Conservation (phyloP, 2,329 filamentous ascomycete species). For the Chaetomiaceae sp. region DNA sequence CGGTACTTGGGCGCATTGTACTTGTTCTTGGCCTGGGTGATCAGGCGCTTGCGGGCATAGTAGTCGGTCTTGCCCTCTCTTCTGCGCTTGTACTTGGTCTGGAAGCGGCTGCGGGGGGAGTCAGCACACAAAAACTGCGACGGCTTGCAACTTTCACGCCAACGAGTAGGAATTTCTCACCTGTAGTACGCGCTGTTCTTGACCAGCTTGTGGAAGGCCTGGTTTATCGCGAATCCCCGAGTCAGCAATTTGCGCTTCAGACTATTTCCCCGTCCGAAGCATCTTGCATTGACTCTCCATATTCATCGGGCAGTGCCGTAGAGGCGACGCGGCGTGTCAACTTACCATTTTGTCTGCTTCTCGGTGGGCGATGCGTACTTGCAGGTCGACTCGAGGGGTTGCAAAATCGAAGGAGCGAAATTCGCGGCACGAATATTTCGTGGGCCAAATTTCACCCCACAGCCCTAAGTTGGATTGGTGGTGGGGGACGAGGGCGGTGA, state of each 20-base stretch:
- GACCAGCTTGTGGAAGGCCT: slow-evolving; percentile 90
- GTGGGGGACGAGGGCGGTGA: slow-evolving; percentile 33
- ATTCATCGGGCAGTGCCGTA: slow-evolving; percentile 22
- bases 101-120: slow-evolving; percentile 72
- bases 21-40: slow-evolving; percentile 99
- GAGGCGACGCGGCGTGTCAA: slow-evolving; percentile 36
- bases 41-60: slow-evolving; percentile 99
- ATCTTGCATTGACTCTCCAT: slow-evolving; percentile 88
- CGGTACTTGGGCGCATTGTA: slow-evolving; percentile 99
- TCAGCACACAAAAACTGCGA: slow-evolving; percentile 14
- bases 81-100: slow-evolving; percentile 99
- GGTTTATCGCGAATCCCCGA: slow-evolving; percentile 58
- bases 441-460: slow-evolving; percentile 32
- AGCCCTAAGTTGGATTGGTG: slow-evolving; percentile 30
- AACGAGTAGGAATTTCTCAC: slow-evolving; percentile 48
- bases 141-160: not conserved
- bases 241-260: slow-evolving; percentile 99
- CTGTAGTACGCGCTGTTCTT: slow-evolving; percentile 99
- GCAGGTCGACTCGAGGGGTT: slow-evolving; percentile 31
- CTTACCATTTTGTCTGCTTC: slow-evolving; percentile 65
- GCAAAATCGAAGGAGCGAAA: slow-evolving; percentile 24
- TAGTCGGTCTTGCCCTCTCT: slow-evolving; percentile 98
- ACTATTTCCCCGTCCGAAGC: slow-evolving; percentile 72
- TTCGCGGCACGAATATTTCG: slow-evolving; percentile 30
- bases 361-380: slow-evolving; percentile 40